Evolutionary conservation across 371 early-diverging fungal species (phyloP).

Genomic region (Mortierella sp.): DNA sequence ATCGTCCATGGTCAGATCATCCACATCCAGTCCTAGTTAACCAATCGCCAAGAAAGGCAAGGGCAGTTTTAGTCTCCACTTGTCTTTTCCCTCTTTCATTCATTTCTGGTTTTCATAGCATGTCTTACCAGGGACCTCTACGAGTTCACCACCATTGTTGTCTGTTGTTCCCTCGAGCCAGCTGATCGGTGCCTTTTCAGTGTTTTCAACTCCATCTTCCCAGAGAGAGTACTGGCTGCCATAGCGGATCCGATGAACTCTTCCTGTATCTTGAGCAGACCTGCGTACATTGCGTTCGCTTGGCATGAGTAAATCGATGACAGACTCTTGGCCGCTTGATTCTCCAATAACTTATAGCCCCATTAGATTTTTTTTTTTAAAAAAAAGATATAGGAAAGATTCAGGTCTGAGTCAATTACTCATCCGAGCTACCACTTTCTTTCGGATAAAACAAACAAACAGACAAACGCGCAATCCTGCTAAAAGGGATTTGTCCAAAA

Average conservation of each 20-base stretch:
- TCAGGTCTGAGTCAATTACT: too few species aligned
- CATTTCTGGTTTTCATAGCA: background rate
- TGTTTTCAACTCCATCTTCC: constrained; percentile 36
- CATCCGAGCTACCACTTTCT: too few species aligned
- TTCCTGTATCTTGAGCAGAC: constrained; percentile 49
- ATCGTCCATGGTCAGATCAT: constrained; percentile 50
- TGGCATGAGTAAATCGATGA: constrained; percentile 44
- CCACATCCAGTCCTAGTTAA: constrained; percentile 39
- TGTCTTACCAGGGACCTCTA: constrained; percentile 43
- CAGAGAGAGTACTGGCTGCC: constrained; percentile 27
- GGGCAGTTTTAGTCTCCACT: background rate
- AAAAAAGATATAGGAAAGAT: too few species aligned
- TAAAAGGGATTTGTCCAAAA: too few species aligned
- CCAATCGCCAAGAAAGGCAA: background rate
- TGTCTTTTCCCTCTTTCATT: background rate
- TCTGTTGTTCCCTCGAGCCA: constrained; percentile 41
- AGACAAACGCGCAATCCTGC: too few species aligned
- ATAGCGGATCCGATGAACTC: constrained; percentile 47
- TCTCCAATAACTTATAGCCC: constrained; percentile 42
- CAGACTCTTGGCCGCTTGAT: constrained; percentile 47
- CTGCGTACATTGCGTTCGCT: constrained; percentile 34
- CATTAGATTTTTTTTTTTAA: too few species aligned
- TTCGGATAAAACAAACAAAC: too few species aligned
- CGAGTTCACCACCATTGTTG: constrained; percentile 42
- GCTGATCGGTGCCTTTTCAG: constrained; percentile 44